Conservation (phyloP, 352 stramenopile genomes). For the Pythium coloratum region DNA sequence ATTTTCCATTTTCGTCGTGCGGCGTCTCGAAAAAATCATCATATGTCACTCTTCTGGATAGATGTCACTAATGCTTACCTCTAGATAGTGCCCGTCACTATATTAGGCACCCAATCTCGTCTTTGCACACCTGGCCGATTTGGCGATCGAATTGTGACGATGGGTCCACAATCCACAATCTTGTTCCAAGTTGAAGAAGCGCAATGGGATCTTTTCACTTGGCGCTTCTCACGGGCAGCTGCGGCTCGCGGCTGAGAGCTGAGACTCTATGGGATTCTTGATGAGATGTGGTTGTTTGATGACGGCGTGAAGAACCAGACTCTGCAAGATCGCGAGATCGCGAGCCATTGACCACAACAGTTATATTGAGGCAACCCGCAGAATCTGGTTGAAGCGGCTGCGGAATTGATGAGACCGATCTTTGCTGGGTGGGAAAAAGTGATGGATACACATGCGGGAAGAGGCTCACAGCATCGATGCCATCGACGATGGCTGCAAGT, state of each 20-base stretch:
- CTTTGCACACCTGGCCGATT: slow-evolving; percentile 8
- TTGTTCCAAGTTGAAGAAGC: slow-evolving; percentile 4
- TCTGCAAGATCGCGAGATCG: too few relatives aligned
- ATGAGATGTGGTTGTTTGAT: not conserved
- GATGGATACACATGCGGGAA: not conserved
- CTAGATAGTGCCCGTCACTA: not conserved
- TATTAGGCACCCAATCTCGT: not conserved
- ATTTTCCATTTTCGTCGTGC: not conserved
- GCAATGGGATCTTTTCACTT: not conserved
- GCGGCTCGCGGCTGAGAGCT: not conserved
- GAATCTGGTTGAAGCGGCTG: not conserved
- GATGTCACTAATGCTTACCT: not conserved
- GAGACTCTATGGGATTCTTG: not conserved
- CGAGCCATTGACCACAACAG: too few relatives aligned
- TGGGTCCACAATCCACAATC: not conserved
- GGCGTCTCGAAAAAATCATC: not conserved
- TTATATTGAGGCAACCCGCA: too few relatives aligned
- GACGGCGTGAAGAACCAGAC: not conserved
- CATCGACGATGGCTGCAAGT: too few relatives aligned
- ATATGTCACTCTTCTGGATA: not conserved
- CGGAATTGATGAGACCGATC: not conserved
- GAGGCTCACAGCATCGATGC: too few relatives aligned
- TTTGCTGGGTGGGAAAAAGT: not conserved
- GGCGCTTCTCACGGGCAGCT: slow-evolving; percentile 4
- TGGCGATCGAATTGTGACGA: not conserved